Conservation (phyloP, 208 protist genomes). For the Acanthamoeba lenticulata region DNA sequence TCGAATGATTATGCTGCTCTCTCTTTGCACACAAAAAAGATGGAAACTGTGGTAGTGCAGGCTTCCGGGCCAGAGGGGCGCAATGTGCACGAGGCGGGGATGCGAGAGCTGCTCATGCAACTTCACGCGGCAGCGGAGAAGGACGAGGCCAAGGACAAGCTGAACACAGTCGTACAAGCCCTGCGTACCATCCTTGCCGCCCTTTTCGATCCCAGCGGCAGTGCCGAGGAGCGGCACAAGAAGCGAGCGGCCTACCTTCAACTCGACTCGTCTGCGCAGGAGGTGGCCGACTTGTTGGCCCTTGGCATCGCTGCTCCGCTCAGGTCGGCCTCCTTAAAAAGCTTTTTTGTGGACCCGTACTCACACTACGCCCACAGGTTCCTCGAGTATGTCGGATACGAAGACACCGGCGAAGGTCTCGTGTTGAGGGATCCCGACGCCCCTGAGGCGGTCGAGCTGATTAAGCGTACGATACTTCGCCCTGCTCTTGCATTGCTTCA, state of each 20-base stretch:
- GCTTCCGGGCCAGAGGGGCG: too few species aligned
- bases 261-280: not conserved
- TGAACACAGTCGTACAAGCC: not conserved
- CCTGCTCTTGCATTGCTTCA: not conserved
- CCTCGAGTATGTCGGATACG: conserved; percentile 1
- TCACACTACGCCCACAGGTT: not conserved
- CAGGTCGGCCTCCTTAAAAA: not conserved
- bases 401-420: not conserved
- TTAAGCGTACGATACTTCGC: not conserved
- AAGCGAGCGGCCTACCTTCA: not conserved
- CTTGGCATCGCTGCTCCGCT: not conserved
- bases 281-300: not conserved
- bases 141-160: not conserved
- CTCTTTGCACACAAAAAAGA: too few species aligned
- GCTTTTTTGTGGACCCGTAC: not conserved
- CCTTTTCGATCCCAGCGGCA: not conserved
- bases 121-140: not conserved
- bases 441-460: not conserved
- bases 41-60: too few species aligned
- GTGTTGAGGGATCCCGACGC: not conserved
- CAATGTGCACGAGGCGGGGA: not conserved
- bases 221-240: not conserved
- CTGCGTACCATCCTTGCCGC: not conserved
- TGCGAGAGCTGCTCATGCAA: not conserved
- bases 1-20: too few species aligned